phyloP scores from a whole-genome alignment of 2,329 filamentous ascomycete genomes.

The Sporothrix schenckii region DNA sequence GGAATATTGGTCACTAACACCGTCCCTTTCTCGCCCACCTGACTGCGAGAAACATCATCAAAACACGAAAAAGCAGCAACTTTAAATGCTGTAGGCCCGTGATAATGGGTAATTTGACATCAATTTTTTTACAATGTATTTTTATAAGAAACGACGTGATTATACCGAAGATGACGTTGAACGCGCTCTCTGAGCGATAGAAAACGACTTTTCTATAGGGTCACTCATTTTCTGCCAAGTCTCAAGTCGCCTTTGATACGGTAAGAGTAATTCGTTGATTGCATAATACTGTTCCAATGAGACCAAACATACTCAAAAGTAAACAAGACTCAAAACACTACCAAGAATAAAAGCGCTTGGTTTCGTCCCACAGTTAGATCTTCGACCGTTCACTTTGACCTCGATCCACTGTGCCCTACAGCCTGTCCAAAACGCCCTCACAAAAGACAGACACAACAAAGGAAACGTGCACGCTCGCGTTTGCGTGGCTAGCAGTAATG shows the following conservation, averaged over 20 bases:
- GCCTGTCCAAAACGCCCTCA: slow-evolving; percentile 12
- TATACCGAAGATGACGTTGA: not conserved
- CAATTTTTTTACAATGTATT: not conserved
- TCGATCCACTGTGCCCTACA: not conserved
- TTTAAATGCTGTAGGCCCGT: not conserved
- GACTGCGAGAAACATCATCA: not conserved
- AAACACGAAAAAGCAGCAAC: not conserved
- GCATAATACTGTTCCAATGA: slow-evolving; percentile 1
- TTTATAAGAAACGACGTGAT: not conserved
- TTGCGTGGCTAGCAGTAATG: not conserved
- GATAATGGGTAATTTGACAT: not conserved
- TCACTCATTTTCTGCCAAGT: not conserved
- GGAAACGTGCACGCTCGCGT: not conserved
- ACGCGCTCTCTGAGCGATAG: not conserved
- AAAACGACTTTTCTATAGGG: not conserved
- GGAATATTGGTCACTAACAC: too few relatives aligned
- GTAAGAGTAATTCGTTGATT: not conserved
- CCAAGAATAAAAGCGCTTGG: not conserved
- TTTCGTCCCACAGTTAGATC: not conserved
- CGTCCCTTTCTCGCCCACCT: not conserved
- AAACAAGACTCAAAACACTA: slow-evolving; percentile 11
- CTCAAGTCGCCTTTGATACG: not conserved
- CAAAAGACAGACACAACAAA: slow-evolving; percentile 3
- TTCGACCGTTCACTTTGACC: not conserved
- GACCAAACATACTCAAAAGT: not conserved